These are phyloP conservation scores for Pilaira anomala DNA, from an alignment of 192 early-diverging fungal genomes.

Conservation along the genomic window DNA sequence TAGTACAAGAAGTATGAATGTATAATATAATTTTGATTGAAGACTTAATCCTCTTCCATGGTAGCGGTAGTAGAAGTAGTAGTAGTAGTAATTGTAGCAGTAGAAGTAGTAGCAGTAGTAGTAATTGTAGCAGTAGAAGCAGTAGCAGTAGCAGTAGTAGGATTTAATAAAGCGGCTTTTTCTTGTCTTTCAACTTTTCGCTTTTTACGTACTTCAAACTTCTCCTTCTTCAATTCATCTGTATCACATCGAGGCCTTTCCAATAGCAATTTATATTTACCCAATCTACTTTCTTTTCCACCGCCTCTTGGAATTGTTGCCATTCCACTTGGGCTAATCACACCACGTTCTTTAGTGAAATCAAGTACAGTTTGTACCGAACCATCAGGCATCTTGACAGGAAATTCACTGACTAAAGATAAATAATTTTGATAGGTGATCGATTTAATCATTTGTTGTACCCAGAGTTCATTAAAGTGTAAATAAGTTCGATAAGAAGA, in stretches of 20 bases:
- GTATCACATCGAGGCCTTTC: conserved; percentile 34
- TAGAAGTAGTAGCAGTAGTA: too few species aligned
- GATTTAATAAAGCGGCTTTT: too few species aligned
- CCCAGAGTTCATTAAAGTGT: conserved; percentile 48
- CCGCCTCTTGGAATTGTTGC: conserved; percentile 29
- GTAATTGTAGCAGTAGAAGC: too few species aligned
- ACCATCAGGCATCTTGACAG: conserved; percentile 4
- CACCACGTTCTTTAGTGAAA: background rate
- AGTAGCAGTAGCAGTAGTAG: too few species aligned
- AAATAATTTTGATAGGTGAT: conserved; percentile 44
- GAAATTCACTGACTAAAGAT: conserved; percentile 8
- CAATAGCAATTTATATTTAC: conserved; percentile 21
- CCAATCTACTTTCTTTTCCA: conserved; percentile 22
- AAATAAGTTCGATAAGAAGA: conserved; percentile 39
- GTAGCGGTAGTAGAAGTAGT: too few species aligned
- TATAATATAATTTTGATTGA: too few species aligned
- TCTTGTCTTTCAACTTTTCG: conserved; percentile 1
- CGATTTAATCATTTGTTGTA: conserved; percentile 46
- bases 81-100: too few species aligned
- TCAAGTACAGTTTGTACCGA: background rate
- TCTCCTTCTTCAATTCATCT: conserved; percentile 35
- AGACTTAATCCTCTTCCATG: too few species aligned
- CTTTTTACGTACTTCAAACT: conserved; percentile 30
- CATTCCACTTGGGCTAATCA: background rate
- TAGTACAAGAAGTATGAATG: too few species aligned